These are phyloP conservation scores for Lecanicillium sp. DNA, from an alignment of 2,329 filamentous ascomycete species.

Conservation along the genomic window DNA sequence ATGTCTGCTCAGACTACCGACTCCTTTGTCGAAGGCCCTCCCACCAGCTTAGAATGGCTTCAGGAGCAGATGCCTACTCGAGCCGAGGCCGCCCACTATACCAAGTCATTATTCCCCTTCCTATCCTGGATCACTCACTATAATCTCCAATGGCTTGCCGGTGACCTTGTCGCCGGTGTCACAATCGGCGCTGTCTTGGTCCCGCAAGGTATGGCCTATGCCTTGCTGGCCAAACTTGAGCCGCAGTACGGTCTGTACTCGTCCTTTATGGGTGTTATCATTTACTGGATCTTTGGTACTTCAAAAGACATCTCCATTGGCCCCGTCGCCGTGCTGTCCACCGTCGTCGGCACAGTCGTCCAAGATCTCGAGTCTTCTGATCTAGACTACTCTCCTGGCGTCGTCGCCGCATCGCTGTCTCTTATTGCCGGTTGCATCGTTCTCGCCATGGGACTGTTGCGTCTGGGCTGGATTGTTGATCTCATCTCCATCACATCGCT, in stretches of 20 bases:
- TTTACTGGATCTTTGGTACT: constrained; percentile 73
- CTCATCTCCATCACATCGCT: constrained; percentile 86
- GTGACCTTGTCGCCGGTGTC: constrained; percentile 73
- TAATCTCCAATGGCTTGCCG: constrained; percentile 80
- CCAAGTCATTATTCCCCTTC: constrained; percentile 75
- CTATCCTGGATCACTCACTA: constrained; percentile 81
- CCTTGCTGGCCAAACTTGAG: constrained; percentile 69
- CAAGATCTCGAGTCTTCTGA: constrained; percentile 47
- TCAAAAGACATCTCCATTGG: constrained; percentile 95
- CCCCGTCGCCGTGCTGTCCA: constrained; percentile 92
- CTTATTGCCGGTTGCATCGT: constrained; percentile 73
- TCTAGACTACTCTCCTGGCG: constrained; percentile 51
- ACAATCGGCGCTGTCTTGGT: constrained; percentile 65
- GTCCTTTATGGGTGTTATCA: constrained; percentile 65
- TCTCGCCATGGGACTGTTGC: constrained; percentile 66
- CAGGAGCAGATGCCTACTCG: constrained; percentile 51
- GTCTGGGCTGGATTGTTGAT: constrained; percentile 85
- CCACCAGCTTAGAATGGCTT: constrained; percentile 67
- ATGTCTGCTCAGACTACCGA: constrained; percentile 66
- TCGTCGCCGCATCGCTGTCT: constrained; percentile 70
- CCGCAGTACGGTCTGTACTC: constrained; percentile 82
- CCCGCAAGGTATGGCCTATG: constrained; percentile 97
- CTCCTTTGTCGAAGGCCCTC: constrained; percentile 75
- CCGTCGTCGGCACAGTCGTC: constrained; percentile 77
- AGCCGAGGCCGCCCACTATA: constrained; percentile 49